Base-by-base conservation (phyloP, 768 basidiomycete species). In the Panaeolus cyanescens region DNA sequence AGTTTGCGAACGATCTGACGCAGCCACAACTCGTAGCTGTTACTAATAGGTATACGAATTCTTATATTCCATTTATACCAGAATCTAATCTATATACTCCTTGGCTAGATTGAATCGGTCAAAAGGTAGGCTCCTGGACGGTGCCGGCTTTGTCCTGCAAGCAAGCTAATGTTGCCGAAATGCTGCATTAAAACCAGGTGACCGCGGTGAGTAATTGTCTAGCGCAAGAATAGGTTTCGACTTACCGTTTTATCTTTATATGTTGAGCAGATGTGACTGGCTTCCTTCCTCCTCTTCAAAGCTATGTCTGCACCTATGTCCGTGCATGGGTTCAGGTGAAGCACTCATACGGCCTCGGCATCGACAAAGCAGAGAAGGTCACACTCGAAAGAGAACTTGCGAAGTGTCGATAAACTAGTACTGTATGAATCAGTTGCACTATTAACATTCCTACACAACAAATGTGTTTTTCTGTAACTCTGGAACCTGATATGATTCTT, bases 21-120 rank as follows among this genome's bases (percentile, higher is more conserved):
- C 76, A 83, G n/a, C 85, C 85, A 5, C 84, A 86, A 68, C 75
- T 86, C 2, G 70, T 84, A 33, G 83, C 83, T 37, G 77, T 85
- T 36, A 80, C 82, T 8, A 73, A 74, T 58, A 67, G 66, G 74
- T 73, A 40, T 28, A 31, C 17, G 34, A 65, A 62, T 1, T 40
- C 19, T 34, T n/a, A n/a, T 19, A 12, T 9, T 56, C 8, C 22
- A 5, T 22, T 12, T 3, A 33, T 28, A n/a, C n/a, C n/a, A n/a
- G 19, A 10, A 25, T 10, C 19, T 12, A 4, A 4, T 28, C 30
- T 10, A 50, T 10, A 15, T 50, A 5, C 13, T 28, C 15, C 7
- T 5, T 50, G n/a, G 6, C 1, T 15, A 50, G 79, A 59, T 65
- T 79, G 39, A 85, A 85, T 67, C 65, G 77, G 45, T 77, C 81